A percentile compares a stretch with the other conserved stretches of the same genome.
phyloP scores from a whole-genome alignment of 805 yeast genomes.

The Candida pini region DNA sequence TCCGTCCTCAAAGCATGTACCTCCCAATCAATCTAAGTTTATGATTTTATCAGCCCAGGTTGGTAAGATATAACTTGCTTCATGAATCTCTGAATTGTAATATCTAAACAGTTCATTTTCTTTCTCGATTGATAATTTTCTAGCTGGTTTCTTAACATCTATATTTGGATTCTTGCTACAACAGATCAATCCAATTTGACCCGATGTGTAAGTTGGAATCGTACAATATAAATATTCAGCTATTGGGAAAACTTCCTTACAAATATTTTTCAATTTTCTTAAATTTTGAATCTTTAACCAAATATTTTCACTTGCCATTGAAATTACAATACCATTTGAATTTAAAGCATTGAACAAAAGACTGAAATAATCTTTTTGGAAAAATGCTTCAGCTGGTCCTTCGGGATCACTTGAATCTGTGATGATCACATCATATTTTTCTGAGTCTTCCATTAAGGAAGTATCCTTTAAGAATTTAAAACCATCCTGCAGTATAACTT shows the following conservation, averaged over 20 bases:
- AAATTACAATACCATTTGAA: conserved; percentile 83
- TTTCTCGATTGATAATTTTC: conserved; percentile 55
- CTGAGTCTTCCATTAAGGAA: conserved; percentile 39
- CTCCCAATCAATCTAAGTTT: conserved; percentile 9
- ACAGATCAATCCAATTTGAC: conserved; percentile 97
- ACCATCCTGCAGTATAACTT: conserved; percentile 94
- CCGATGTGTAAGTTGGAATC: conserved; percentile 96
- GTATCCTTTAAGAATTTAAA: conserved; percentile 80
- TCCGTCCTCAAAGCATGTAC: no score
- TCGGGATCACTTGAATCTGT: conserved; percentile 98
- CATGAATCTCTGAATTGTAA: conserved; percentile 79
- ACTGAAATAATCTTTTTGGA: conserved; percentile 88
- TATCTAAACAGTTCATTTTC: conserved; percentile 68
- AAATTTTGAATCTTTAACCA: conserved; percentile 89
- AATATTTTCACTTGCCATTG: conserved; percentile 94
- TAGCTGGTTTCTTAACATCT: conserved; percentile 62
- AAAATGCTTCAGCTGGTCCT: conserved; percentile 93
- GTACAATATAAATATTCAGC: conserved; percentile 89
- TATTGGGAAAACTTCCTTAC: conserved; percentile 80
- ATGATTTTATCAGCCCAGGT: conserved; percentile 40
- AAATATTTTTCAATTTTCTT: conserved; percentile 73
- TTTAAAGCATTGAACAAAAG: conserved; percentile 83
- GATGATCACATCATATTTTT: conserved; percentile 89
- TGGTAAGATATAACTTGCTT: conserved; percentile 87
- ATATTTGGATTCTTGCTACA: conserved; percentile 71